These are phyloP conservation scores for Botrytis pseudocinerea DNA, from an alignment of 2,329 filamentous ascomycete genomes.

Conservation along the genomic window DNA sequence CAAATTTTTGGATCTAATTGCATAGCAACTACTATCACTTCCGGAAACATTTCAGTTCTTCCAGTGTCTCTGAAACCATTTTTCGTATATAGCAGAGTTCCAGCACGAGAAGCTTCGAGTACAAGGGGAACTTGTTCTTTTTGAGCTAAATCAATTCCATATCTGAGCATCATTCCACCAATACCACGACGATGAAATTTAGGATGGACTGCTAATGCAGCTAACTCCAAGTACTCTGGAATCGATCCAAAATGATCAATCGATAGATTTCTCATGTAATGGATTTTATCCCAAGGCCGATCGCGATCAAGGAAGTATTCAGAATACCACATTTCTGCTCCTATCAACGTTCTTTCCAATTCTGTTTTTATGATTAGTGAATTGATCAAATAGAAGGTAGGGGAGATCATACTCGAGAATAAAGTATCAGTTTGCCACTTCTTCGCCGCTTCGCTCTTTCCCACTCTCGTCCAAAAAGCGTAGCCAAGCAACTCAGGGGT, in stretches of 20 bases:
- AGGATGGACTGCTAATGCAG: conserved; percentile 5
- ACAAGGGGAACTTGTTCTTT: conserved; percentile 18
- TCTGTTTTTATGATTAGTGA: conserved; percentile 6
- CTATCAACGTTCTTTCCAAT: conserved; percentile 15
- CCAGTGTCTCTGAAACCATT: conserved; percentile 8
- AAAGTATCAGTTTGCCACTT: conserved; percentile 18
- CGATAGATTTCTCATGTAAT: neutral
- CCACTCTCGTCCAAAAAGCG: conserved; percentile 13
- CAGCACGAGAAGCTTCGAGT: conserved; percentile 14
- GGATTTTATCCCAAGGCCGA: conserved; percentile 15
- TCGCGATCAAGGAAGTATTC: conserved; percentile 14
- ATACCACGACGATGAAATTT: conserved; percentile 19
- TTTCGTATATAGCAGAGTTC: conserved; percentile 20
- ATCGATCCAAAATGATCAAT: conserved; percentile 11
- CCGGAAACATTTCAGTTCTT: conserved; percentile 8
- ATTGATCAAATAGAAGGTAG: neutral
- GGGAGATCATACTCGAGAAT: neutral
- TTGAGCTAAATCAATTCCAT: conserved; percentile 18
- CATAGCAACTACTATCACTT: conserved; percentile 15
- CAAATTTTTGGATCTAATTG: conserved; percentile 5
- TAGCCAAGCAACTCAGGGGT: conserved; percentile 17
- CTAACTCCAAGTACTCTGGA: conserved; percentile 13
- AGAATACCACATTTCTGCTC: conserved; percentile 15
- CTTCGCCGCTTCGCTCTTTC: conserved; percentile 13
- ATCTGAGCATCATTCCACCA: conserved; percentile 17